These are phyloP conservation scores for Diddensiella caesifluorescens DNA, from an alignment of 805 yeast genomes.

Conservation along the genomic window DNA sequence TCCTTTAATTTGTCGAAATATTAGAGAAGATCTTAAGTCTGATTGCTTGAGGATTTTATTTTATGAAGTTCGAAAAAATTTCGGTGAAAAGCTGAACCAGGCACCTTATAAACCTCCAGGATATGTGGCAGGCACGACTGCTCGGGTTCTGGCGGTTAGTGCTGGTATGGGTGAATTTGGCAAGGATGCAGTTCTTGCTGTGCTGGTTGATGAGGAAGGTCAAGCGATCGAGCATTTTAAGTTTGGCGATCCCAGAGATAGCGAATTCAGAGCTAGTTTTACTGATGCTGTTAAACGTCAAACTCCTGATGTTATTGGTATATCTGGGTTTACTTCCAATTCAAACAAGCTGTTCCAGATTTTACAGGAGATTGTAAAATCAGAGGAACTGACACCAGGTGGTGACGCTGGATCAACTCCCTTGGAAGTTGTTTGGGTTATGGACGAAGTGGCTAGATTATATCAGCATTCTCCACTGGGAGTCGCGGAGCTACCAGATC, in stretches of 20 bases:
- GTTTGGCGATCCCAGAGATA: slow-evolving; percentile 64
- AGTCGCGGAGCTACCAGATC: slow-evolving; percentile 72
- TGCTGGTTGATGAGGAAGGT: slow-evolving; percentile 72
- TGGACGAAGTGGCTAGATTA: slow-evolving; percentile 88
- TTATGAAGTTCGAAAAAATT: slow-evolving; percentile 61
- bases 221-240: slow-evolving; percentile 70
- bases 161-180: slow-evolving; percentile 80
- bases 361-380: slow-evolving; percentile 48
- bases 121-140: slow-evolving; percentile 72
- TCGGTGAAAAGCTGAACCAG: slow-evolving; percentile 74
- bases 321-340: slow-evolving; percentile 80
- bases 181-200: slow-evolving; percentile 82
- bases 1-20: slow-evolving; percentile 62
- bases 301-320: slow-evolving; percentile 84
- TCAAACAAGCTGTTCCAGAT: slow-evolving; percentile 57
- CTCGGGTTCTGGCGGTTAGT: slow-evolving; percentile 75
- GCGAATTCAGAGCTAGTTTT: slow-evolving; percentile 62
- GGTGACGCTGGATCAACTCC: slow-evolving; percentile 35
- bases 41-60: slow-evolving; percentile 69
- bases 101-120: slow-evolving; percentile 87
- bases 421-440: slow-evolving; percentile 71
- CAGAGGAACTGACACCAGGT: slow-evolving; percentile 42
- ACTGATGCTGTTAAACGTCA: slow-evolving; percentile 53
- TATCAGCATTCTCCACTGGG: slow-evolving; percentile 79
- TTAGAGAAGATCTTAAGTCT: slow-evolving; percentile 75